Base-by-base conservation (phyloP, 2,329 filamentous ascomycete genomes). In the Phoma sp. region DNA sequence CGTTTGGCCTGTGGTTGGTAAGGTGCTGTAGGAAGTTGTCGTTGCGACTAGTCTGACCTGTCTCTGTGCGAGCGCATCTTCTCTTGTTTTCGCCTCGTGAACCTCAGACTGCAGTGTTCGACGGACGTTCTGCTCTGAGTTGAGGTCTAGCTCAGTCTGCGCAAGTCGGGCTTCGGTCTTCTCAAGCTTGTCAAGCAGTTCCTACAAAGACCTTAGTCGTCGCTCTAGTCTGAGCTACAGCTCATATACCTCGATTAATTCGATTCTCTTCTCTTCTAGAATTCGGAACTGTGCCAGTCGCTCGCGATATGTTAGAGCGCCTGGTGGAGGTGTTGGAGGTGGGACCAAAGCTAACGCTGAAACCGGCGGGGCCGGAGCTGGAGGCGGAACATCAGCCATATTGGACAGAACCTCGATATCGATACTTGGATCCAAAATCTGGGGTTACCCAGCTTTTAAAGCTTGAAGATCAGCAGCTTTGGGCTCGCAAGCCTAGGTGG, bases 61-160 rank as follows among this genome's bases (percentile, higher is more conserved):
- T 44, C 63, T 68, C 49, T 69, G 66, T 46, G 63, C 64, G 38
- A 74, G 51, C 17, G 67, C 65, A 35, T 62, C 65, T 55, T 74
- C 70, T 48, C 64, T 65, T 46, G 49, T 41, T 37, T 53, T 53
- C 27, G 66, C 62, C 36, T 75, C 73, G 4, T 65, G 63, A 15
- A 70, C 64, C 44, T 75, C 73, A 17, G 71, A 60, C 38, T 75
- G 73, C 29, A 75, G 43, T 12, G 71, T 74, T 33, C 73, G 62
- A 21, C 73, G 64, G 24, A 75, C 73, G 60, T 73, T 75, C 37
- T 75, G 73, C 49, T 75, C 73, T 2, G 72, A 74, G 38, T 68
- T 64, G 39, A 75, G 70, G 43, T 75, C 73, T 19, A 75, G 67
- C 60, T 73, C 70, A 21, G 70, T 73, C 38, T 74, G 72, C 48